Conservation (phyloP, 495 filamentous ascomycete genomes). For the Ramalina peruviana region DNA sequence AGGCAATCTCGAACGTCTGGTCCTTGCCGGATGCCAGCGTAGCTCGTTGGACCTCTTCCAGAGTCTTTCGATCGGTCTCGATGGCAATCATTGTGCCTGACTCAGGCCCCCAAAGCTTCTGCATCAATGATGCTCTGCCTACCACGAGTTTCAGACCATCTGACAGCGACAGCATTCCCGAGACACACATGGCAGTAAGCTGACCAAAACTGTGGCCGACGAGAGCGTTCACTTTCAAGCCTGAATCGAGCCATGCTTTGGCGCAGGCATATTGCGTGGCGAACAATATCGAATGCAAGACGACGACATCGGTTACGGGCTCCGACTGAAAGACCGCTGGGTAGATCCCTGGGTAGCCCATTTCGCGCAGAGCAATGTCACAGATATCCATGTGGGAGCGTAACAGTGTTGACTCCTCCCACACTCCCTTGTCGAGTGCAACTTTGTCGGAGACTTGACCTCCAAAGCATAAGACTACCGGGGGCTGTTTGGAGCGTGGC, state of each 20-base stretch:
- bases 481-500: conserved; percentile 3
- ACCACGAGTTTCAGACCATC: conserved; percentile 28
- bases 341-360: conserved; percentile 25
- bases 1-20: conserved; percentile 24
- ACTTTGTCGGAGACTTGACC: conserved; percentile 20
- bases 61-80: conserved; percentile 19
- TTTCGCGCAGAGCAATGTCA: conserved; percentile 13
- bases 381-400: conserved; percentile 28
- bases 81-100: conserved; percentile 33
- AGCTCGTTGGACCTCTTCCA: conserved; percentile 10
- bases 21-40: neutral
- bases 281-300: conserved; percentile 30
- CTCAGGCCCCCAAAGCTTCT: conserved; percentile 23
- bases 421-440: conserved; percentile 22
- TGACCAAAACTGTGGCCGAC: conserved; percentile 43
- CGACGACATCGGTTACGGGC: conserved; percentile 23
- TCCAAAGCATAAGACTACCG: conserved; percentile 24
- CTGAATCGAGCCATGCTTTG: conserved; percentile 34
- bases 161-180: conserved; percentile 20
- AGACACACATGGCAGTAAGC: conserved; percentile 32
- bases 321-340: conserved; percentile 31
- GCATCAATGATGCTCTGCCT: conserved; percentile 26
- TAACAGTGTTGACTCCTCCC: conserved; percentile 20
- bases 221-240: conserved; percentile 23
- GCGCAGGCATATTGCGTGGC: conserved; percentile 36